Percentiles rank a stretch among this genome's conserved stretches.
These are phyloP conservation scores for Saccharomycopsis malanga DNA, from an alignment of 805 yeast species.

Conservation along the genomic window DNA sequence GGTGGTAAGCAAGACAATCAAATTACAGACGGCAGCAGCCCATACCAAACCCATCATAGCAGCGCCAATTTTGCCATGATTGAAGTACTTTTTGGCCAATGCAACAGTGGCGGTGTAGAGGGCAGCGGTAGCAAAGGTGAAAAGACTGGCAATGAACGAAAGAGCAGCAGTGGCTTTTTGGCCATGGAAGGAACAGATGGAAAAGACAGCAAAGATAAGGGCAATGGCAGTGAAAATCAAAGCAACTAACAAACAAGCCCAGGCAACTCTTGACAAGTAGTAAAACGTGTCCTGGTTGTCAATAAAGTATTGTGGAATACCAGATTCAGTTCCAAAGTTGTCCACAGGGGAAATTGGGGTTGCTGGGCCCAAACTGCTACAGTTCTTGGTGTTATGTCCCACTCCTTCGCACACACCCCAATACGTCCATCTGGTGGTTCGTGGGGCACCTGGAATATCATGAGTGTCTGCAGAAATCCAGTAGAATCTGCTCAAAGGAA, in stretches of 20 bases:
- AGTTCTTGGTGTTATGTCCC: constrained; percentile 41
- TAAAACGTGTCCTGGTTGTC: constrained; percentile 46
- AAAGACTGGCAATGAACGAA: constrained; percentile 11
- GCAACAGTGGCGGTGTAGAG: constrained; percentile 34
- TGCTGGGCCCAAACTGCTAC: constrained; percentile 59
- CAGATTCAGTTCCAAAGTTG: constrained; percentile 48
- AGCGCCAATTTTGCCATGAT: constrained; percentile 46
- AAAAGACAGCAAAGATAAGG: constrained; percentile 46
- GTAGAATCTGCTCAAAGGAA: constrained; percentile 61
- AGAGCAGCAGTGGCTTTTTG: constrained; percentile 44
- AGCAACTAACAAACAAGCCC: constrained; percentile 56
- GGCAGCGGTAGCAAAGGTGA: constrained; percentile 18
- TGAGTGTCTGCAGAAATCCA: constrained; percentile 76
- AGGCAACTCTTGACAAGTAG: constrained; percentile 61
- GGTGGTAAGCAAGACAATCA: constrained; percentile 44
- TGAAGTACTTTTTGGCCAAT: constrained; percentile 67
- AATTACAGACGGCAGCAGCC: constrained; percentile 55
- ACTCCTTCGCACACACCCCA: constrained; percentile 52
- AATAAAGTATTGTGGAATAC: constrained; percentile 34
- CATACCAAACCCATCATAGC: constrained; percentile 57
- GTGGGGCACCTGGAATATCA: constrained; percentile 36
- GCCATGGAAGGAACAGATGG: constrained; percentile 49
- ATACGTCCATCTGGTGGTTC: constrained; percentile 68
- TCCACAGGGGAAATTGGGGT: constrained; percentile 76
- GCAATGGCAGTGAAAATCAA: constrained; percentile 56